These are phyloP conservation scores for Rosellinia necatrix DNA, from an alignment of 2,329 filamentous ascomycete species.

Conservation along the genomic window DNA sequence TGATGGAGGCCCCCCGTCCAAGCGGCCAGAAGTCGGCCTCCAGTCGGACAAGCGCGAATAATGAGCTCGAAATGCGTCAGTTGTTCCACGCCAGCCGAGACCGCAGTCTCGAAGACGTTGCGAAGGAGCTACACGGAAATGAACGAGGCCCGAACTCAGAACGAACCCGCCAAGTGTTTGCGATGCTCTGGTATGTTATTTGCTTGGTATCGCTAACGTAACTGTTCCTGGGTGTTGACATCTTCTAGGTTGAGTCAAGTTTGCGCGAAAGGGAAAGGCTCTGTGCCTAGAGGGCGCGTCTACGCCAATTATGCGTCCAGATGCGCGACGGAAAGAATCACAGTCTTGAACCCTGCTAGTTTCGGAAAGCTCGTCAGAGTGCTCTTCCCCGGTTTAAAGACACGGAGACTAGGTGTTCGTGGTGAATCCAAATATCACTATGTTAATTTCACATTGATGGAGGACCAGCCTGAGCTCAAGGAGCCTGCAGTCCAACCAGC, in stretches of 20 bases:
- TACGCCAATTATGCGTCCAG: conserved; percentile 94
- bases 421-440: conserved; percentile 99
- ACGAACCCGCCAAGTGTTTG: conserved; percentile 82
- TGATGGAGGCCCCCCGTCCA: conserved; percentile 48
- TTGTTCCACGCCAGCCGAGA: conserved; percentile 72
- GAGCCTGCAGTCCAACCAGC: conserved; percentile 53
- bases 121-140: conserved; percentile 75
- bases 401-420: conserved; percentile 85
- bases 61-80: conserved; percentile 79
- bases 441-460: conserved; percentile 66
- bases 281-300: conserved; percentile 88
- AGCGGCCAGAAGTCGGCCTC: conserved; percentile 59
- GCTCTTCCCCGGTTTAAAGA: conserved; percentile 93
- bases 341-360: conserved; percentile 92
- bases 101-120: conserved; percentile 71
- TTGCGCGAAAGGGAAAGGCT: conserved; percentile 76
- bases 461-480: conserved; percentile 57
- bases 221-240: conserved; percentile 27
- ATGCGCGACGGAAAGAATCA: conserved; percentile 91
- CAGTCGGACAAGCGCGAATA: conserved; percentile 73
- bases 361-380: conserved; percentile 97
- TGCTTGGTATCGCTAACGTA: background rate
- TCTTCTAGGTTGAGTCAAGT: conserved; percentile 69
- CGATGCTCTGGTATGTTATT: conserved; percentile 77
- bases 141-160: conserved; percentile 82